Evolutionary conservation across 1,284 basidiomycete species (phyloP), one percentile per base, ranked within the genome.

Genomic region (Pholiota adiposa): DNA sequence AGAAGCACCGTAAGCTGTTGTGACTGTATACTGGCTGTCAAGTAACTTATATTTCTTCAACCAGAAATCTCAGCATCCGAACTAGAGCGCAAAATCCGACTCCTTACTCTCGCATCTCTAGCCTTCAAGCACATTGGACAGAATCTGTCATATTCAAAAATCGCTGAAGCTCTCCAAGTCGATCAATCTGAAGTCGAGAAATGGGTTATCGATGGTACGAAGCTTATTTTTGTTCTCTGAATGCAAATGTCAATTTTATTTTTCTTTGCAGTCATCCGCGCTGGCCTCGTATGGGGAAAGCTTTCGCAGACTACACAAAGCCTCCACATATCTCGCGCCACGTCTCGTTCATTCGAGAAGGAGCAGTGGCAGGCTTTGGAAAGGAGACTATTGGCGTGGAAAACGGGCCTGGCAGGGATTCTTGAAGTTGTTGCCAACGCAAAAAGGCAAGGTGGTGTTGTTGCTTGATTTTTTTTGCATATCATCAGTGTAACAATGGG

Each of bases 171-270:
- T 7, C 76, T 97, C 46, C 83, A 89, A 61, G 83, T 96, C 11
- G 83, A 88, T 38, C 69, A 77, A 23, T 78, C 82, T 29, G 82
- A 94, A 60, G 93, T 97, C 27, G 96, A 97, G 73, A 88, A 86
- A 69, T 97, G 93, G 94, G 89, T 91, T 52, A 97, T 97, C 68
- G 94, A 97, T 74, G 91, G 94, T 95, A 71, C 58, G 80, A 31
- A 60, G n/a, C n/a, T 51, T 9, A 27, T 56, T 29, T 34, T 9
- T 54, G 52, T 64, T 18, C 41, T 19, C 56, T 51, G 18, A 3
- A 23, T 18, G 19, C 31, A 46, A 38, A 18, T 29, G n/a, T n/a
- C 11, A 40, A 48, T 38, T 34, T 48, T 9, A 34, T 50, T 31
- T 33, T 21, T 4, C 7, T 64, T 56, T 64, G n/a, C n/a, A 96